Percentiles rank a stretch among this genome's conserved stretches.
Evolutionary conservation across 805 yeast genomes (phyloP).

Genomic region (Metahyphopichia silvanorum): DNA sequence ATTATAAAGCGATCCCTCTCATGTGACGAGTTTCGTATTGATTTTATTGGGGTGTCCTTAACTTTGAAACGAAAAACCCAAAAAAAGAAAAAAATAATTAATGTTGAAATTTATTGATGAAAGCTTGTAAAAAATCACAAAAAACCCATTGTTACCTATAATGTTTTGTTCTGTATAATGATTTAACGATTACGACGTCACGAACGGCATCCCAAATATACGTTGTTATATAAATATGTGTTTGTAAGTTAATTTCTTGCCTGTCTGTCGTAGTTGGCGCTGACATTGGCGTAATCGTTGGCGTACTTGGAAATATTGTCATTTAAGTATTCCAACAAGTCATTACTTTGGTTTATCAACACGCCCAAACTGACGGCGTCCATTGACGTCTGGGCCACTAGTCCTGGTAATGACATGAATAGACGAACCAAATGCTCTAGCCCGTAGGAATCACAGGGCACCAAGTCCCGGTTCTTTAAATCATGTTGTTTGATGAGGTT

Average conservation of each 20-base stretch:
- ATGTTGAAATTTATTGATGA: no score
- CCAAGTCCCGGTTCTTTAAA: slow-evolving; percentile 27
- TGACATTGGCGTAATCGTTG: slow-evolving; percentile 35
- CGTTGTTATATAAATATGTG: slow-evolving; percentile 6
- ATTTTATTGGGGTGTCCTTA: no score
- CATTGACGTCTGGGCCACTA: slow-evolving; percentile 77
- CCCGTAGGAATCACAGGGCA: slow-evolving; percentile 58
- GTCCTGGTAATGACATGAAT: slow-evolving; percentile 75
- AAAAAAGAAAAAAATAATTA: no score
- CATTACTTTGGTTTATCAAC: slow-evolving; percentile 53
- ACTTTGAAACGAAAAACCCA: no score
- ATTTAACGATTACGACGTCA: background rate
- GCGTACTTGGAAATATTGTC: slow-evolving; percentile 33
- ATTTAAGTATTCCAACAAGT: slow-evolving; percentile 51
- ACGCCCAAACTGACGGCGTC: slow-evolving; percentile 66
- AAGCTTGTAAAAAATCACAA: no score
- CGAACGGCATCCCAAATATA: no score
- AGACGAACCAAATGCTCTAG: slow-evolving; percentile 78
- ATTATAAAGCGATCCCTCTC: slow-evolving; percentile 54
- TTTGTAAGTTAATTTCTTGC: slow-evolving; percentile 14
- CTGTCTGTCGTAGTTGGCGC: slow-evolving; percentile 38
- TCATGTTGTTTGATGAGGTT: slow-evolving; percentile 40
- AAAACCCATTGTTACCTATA: no score
- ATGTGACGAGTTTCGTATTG: slow-evolving; percentile 5
- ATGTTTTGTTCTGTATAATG: background rate